Evolutionary conservation across 2,329 filamentous ascomycete genomes (phyloP).

Genomic region (Hypoxylon sp.): DNA sequence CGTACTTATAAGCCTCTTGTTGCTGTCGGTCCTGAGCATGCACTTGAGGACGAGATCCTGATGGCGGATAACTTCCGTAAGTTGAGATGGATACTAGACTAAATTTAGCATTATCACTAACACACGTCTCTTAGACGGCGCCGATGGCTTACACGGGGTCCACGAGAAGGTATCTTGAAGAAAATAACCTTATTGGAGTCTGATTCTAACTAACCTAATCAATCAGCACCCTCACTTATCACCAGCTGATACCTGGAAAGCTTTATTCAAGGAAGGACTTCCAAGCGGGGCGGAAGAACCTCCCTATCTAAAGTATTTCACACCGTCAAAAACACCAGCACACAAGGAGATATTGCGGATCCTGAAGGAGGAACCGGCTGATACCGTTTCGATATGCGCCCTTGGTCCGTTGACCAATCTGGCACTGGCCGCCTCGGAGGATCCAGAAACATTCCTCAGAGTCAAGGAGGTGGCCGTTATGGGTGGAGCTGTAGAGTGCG

Average conservation of each 20-base stretch:
- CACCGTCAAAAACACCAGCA: slow-evolving; percentile 78
- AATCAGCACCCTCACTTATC: slow-evolving; percentile 78
- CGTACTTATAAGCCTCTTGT: slow-evolving; percentile 83
- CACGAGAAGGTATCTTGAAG: slow-evolving; percentile 68
- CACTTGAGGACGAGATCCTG: slow-evolving; percentile 85
- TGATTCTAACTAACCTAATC: slow-evolving; percentile 24
- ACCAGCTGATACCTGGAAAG: slow-evolving; percentile 80
- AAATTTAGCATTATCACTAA: slow-evolving; percentile 38
- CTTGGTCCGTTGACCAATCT: slow-evolving; percentile 95
- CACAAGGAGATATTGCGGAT: slow-evolving; percentile 92
- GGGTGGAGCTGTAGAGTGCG: slow-evolving; percentile 85
- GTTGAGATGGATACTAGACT: slow-evolving; percentile 51
- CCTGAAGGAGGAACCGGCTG: slow-evolving; percentile 82
- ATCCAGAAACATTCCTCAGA: slow-evolving; percentile 89
- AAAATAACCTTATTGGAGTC: not conserved
- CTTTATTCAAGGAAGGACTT: slow-evolving; percentile 70
- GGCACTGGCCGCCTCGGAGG: slow-evolving; percentile 87
- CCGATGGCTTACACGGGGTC: slow-evolving; percentile 82
- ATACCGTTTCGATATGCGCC: slow-evolving; percentile 90
- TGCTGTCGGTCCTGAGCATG: slow-evolving; percentile 87
- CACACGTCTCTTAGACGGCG: slow-evolving; percentile 70
- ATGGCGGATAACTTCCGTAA: slow-evolving; percentile 90
- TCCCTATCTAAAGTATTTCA: slow-evolving; percentile 75
- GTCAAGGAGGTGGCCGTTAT: slow-evolving; percentile 95
- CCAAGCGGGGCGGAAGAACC: slow-evolving; percentile 55